phyloP scores from a whole-genome alignment of 345 rosid species.

The Acer saccharum region DNA sequence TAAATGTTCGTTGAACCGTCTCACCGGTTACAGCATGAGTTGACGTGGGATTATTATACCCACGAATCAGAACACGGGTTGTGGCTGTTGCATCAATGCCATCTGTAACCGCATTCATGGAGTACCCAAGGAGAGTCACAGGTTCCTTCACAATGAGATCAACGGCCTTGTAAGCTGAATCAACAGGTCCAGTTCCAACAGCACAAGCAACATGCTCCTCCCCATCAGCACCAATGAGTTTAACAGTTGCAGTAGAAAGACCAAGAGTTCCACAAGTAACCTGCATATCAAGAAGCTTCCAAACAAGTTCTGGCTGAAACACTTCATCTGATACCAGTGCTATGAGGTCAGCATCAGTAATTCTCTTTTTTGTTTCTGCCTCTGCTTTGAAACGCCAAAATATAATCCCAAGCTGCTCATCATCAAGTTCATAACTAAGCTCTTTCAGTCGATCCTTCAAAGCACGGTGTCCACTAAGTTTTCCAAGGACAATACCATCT shows the following conservation, averaged over 20 bases:
- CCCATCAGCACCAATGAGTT: conserved; percentile 71
- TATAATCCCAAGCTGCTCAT: conserved; percentile 65
- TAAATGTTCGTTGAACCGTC: conserved; percentile 59
- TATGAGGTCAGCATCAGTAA: conserved; percentile 87
- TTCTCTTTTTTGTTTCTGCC: conserved; percentile 91
- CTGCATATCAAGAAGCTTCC: conserved; percentile 90
- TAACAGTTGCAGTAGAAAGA: conserved; percentile 90
- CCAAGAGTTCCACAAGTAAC: conserved; percentile 93
- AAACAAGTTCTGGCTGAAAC: conserved; percentile 39
- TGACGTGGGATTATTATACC: conserved; percentile 41
- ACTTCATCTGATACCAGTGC: conserved; percentile 97
- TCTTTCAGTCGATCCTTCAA: too few relatives aligned
- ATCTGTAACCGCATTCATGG: conserved; percentile 82
- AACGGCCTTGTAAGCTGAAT: conserved; percentile 94
- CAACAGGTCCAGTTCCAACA: conserved; percentile 92
- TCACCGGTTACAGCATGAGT: conserved; percentile 70
- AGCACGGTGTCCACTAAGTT: conserved; percentile 30
- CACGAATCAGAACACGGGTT: conserved; percentile 88
- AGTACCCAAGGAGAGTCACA: conserved; percentile 75
- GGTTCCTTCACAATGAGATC: conserved; percentile 88
- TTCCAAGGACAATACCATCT: conserved; percentile 93
- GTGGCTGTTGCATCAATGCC: conserved; percentile 97
- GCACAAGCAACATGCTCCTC: conserved; percentile 76
- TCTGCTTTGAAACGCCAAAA: conserved; percentile 92
- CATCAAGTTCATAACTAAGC: conserved; percentile 86